A percentile compares a stretch with the other conserved stretches of the same genome.
Evolutionary conservation across 768 basidiomycete species (phyloP).

Genomic region (Sarcodon sp.): DNA sequence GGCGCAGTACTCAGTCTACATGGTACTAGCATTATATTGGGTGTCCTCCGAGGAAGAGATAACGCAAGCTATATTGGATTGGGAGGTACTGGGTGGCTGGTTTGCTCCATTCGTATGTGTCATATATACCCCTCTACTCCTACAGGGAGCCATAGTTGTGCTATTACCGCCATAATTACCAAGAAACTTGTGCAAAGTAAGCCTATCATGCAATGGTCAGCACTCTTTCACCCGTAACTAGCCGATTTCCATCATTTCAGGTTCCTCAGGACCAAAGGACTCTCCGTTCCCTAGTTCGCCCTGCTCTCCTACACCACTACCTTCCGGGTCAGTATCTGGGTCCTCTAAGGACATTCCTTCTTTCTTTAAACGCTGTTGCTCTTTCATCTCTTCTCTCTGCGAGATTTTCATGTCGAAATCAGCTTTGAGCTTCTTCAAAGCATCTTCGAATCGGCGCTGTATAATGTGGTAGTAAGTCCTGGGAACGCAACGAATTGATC

Average conservation of each 20-base stretch:
- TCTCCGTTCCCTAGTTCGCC: conserved; percentile 13
- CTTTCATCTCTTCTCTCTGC: conserved; percentile 71
- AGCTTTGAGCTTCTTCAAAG: conserved; percentile 72
- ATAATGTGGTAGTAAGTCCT: neutral
- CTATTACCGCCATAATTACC: conserved; percentile 16
- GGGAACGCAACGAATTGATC: neutral
- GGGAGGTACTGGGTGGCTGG: conserved; percentile 74
- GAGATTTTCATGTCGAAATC: conserved; percentile 78
- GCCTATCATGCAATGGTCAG: no score
- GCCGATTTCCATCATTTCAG: conserved; percentile 16
- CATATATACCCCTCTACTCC: conserved; percentile 62
- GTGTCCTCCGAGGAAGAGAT: conserved; percentile 30
- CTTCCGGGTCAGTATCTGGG: conserved; percentile 21
- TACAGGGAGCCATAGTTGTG: conserved; percentile 57
- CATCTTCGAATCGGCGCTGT: conserved; percentile 89
- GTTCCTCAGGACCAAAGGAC: neutral
- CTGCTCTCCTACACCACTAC: conserved; percentile 13
- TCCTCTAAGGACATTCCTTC: conserved; percentile 40
- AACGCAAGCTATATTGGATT: conserved; percentile 50
- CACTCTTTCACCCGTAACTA: conserved; percentile 1
- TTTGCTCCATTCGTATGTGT: conserved; percentile 72
- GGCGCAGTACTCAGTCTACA: conserved; percentile 24
- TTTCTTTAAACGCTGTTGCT: conserved; percentile 58
- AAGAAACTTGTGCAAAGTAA: no score
- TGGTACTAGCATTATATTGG: conserved; percentile 44